Base-by-base conservation (phyloP, 257 asterid genomes). In the Solanum sparsipilum region DNA sequence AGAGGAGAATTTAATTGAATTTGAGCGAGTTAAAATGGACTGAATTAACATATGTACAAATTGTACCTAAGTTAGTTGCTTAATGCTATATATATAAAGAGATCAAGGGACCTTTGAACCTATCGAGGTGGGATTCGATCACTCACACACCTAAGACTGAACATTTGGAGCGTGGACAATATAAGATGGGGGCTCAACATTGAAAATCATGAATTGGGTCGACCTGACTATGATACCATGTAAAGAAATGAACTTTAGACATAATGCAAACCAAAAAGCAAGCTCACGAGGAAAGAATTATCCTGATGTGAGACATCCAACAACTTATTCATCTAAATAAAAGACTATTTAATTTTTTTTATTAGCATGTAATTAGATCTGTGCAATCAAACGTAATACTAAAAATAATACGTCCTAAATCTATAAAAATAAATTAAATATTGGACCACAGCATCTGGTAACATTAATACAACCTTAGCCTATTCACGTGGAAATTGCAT, bases 211-310 rank as follows among this genome's bases (percentile, higher is more conserved):
- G 29, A 60, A 60, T 4, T 60, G 13, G 29, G 6, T 4, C 2
- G 6, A 60, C 3, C 3, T 60, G 5, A 21, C 11, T 58, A 8
- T 58, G 25, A 58, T 21, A 58, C 27, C 25, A 20, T 58, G 5
- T 9, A 58, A 58, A 21, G 13, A 60, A 23, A 63, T 23, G 3
- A n/a, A 63, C 1, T 10, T 4, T 63, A 0, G 3, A 63, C 7
- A 5, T 10, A n/a, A 63, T 1, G 3, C 16, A 63, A 63, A 10
- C 1, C 15, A 63, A n/a, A 58, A 63, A 10, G 29, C 0, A 0
- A n/a, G 4, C 0, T n/a, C 32, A 1, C 0, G 1, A 63, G 4
- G 4, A n/a, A 12, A n/a, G 13, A 5, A 10, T n/a, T 63, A 25
- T 10, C 31, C 31, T 3, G 7, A 63, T n/a, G 15, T n/a, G 31